These are phyloP conservation scores for Cladophialophora immunda DNA, from an alignment of 2,329 filamentous ascomycete species.

Conservation along the genomic window DNA sequence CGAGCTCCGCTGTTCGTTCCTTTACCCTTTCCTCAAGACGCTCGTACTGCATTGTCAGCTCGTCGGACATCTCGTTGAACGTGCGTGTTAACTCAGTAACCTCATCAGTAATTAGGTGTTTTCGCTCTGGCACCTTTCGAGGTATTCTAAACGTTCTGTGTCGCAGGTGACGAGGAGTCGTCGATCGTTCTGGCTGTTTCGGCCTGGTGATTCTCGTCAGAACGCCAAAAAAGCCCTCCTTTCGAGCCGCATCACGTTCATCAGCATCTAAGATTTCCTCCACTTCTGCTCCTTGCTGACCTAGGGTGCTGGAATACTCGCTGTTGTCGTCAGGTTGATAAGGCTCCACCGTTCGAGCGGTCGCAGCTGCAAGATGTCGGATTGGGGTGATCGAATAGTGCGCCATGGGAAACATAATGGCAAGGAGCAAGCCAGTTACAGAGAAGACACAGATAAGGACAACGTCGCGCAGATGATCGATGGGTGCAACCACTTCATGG, in stretches of 20 bases:
- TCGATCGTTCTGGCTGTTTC: slow-evolving; percentile 23
- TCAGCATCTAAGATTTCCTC: slow-evolving; percentile 55
- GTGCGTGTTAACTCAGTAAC: slow-evolving; percentile 81
- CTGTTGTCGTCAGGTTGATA: slow-evolving; percentile 49
- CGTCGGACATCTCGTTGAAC: slow-evolving; percentile 94
- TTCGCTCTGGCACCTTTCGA: slow-evolving; percentile 77
- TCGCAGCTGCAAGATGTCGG: slow-evolving; percentile 76
- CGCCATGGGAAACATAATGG: slow-evolving; percentile 79
- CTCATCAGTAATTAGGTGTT: slow-evolving; percentile 82
- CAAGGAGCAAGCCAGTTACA: slow-evolving; percentile 74
- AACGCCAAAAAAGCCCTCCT: slow-evolving; percentile 42
- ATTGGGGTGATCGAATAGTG: slow-evolving; percentile 86
- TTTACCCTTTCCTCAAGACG: slow-evolving; percentile 84
- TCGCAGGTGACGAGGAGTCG: slow-evolving; percentile 37
- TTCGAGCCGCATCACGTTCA: slow-evolving; percentile 50
- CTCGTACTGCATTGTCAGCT: slow-evolving; percentile 85
- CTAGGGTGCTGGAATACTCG: slow-evolving; percentile 47
- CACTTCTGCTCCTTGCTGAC: slow-evolving; percentile 46
- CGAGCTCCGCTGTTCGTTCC: slow-evolving; percentile 82
- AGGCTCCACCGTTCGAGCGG: slow-evolving; percentile 75
- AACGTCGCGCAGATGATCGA: slow-evolving; percentile 77
- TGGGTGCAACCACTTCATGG: slow-evolving; percentile 77
- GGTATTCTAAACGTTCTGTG: slow-evolving; percentile 76
- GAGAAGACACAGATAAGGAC: slow-evolving; percentile 86
- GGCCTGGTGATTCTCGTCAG: slow-evolving; percentile 32